Percentiles rank a stretch among this genome's conserved stretches.
These are phyloP conservation scores for Cymbopogon citratus DNA, from an alignment of 176 grass and related monocot species.

Conservation along the genomic window DNA sequence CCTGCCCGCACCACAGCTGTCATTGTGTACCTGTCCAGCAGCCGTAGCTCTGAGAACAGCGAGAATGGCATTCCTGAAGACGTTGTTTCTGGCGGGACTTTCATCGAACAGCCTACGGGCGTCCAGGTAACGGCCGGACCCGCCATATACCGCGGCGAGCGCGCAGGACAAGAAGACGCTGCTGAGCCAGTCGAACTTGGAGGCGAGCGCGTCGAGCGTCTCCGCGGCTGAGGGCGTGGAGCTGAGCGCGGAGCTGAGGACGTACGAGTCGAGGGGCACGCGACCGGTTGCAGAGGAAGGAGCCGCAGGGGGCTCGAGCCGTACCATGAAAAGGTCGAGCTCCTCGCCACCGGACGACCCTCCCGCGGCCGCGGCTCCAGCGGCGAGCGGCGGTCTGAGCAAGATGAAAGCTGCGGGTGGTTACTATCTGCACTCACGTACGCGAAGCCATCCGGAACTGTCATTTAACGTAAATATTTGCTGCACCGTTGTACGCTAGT, in stretches of 20 bases:
- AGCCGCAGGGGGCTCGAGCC: too few relatives aligned
- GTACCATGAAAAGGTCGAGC: too few relatives aligned
- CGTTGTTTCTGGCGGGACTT: slow-evolving; percentile 31
- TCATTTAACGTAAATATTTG: too few relatives aligned
- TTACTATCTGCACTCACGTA: too few relatives aligned
- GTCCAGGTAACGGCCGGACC: slow-evolving; percentile 11
- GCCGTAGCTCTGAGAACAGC: slow-evolving; percentile 15
- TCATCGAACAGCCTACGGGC: slow-evolving; percentile 60
- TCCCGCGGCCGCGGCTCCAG: too few relatives aligned
- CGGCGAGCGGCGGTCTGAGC: too few relatives aligned
- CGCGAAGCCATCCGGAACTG: too few relatives aligned
- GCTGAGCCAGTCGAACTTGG: slow-evolving; percentile 40
- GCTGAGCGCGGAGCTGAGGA: slow-evolving; percentile 14
- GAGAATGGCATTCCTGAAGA: slow-evolving; percentile 53
- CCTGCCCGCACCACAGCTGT: slow-evolving; percentile 40
- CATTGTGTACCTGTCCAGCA: slow-evolving; percentile 32
- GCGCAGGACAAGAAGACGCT: slow-evolving; percentile 63
- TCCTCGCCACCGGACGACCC: too few relatives aligned
- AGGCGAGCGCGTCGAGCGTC: slow-evolving; percentile 27
- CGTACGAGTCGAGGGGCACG: too few relatives aligned
- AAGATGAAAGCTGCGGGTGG: too few relatives aligned
- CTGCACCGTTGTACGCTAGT: too few relatives aligned
- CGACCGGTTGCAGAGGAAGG: too few relatives aligned
- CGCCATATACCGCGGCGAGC: slow-evolving; percentile 40
- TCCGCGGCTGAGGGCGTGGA: slow-evolving; percentile 1